Evolutionary conservation across 2,329 filamentous ascomycete genomes (phyloP).

Genomic region (Fusarium xyrophilum): DNA sequence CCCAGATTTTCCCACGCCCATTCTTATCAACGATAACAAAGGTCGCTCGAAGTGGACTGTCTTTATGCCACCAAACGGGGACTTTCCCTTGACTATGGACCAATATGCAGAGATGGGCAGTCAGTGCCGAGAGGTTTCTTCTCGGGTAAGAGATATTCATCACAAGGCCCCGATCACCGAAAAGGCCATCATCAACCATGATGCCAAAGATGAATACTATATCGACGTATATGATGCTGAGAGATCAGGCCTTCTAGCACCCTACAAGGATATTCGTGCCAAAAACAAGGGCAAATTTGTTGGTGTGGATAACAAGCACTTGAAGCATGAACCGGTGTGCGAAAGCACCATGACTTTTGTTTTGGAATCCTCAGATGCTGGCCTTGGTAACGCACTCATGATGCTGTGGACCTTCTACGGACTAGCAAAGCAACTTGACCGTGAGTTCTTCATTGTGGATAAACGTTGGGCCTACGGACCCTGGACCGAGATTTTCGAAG

Average conservation of each 20-base stretch:
- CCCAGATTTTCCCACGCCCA: conserved; percentile 75
- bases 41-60: conserved; percentile 80
- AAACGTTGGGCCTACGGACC: conserved; percentile 81
- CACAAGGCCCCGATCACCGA: conserved; percentile 50
- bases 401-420: conserved; percentile 85
- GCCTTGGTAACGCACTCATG: conserved; percentile 78
- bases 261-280: conserved; percentile 47
- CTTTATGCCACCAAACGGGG: conserved; percentile 71
- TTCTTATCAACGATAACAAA: conserved; percentile 70
- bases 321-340: conserved; percentile 65
- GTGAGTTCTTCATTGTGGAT: conserved; percentile 86
- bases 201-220: conserved; percentile 71
- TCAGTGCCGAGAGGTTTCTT: conserved; percentile 70
- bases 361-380: conserved; percentile 74
- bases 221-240: conserved; percentile 79
- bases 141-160: conserved; percentile 59
- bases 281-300: conserved; percentile 55
- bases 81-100: conserved; percentile 70
- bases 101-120: conserved; percentile 75
- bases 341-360: conserved; percentile 77
- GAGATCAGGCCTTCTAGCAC: conserved; percentile 62
- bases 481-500: conserved; percentile 74
- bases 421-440: conserved; percentile 73
- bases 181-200: conserved; percentile 59
- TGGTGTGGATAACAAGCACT: conserved; percentile 53